Evolutionary conservation across 257 asterid species (phyloP).

Genomic region (Nicotiana undulata): DNA sequence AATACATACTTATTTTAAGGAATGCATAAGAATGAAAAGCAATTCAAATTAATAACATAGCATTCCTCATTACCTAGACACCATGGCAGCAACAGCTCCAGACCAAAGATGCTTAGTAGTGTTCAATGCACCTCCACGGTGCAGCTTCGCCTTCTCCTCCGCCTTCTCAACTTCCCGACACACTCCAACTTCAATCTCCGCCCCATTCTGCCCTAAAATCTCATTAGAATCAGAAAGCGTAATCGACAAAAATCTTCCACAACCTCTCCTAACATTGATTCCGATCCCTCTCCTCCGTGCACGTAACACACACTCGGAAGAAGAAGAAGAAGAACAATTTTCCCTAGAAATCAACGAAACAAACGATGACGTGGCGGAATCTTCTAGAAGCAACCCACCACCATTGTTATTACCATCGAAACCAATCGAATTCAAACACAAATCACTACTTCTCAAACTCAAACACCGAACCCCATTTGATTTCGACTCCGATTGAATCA

Average conservation of each 20-base stretch:
- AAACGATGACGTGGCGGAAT: slow-evolving; percentile 50
- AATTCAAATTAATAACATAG: not conserved
- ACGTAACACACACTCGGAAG: slow-evolving; percentile 20
- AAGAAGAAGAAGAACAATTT: slow-evolving; percentile 5
- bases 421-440: slow-evolving; percentile 12
- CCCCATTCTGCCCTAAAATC: slow-evolving; percentile 44
- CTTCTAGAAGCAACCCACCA: slow-evolving; percentile 75
- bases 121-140: slow-evolving; percentile 49
- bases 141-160: slow-evolving; percentile 18
- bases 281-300: slow-evolving; percentile 24
- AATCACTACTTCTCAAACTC: not conserved
- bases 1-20: not conserved
- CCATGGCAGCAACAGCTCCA: slow-evolving; percentile 95
- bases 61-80: slow-evolving; percentile 37
- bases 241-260: slow-evolving; percentile 48
- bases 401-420: not conserved
- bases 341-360: slow-evolving; percentile 37
- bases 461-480: not conserved
- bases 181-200: slow-evolving; percentile 21
- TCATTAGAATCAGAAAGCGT: slow-evolving; percentile 49
- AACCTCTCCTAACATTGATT: slow-evolving; percentile 15
- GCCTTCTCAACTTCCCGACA: slow-evolving; percentile 31
- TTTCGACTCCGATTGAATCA: slow-evolving; percentile 11
- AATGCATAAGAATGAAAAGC: not conserved
- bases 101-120: slow-evolving; percentile 95